Evolutionary conservation across 192 early-diverging fungal species (phyloP).

Genomic region (Podila clonocystis): DNA sequence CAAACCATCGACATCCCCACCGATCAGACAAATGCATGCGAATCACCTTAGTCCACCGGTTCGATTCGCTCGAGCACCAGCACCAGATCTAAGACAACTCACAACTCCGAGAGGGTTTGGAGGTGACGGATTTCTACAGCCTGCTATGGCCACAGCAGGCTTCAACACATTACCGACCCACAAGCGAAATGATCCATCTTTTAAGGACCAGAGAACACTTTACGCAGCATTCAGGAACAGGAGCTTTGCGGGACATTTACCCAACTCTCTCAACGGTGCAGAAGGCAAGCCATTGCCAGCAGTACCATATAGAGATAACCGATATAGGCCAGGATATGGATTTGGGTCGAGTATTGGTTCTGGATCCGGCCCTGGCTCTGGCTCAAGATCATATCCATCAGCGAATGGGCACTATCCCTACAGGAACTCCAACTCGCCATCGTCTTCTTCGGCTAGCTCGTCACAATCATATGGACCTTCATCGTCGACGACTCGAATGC

Average conservation of each 20-base stretch:
- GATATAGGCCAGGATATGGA: neutral
- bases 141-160: neutral
- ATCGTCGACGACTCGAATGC: neutral
- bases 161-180: neutral
- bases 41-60: neutral
- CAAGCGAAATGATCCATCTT: neutral
- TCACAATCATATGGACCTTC: neutral
- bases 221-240: neutral
- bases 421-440: no score
- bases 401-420: no score
- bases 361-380: neutral
- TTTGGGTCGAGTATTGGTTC: neutral
- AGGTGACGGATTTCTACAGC: no score
- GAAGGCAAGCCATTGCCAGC: neutral
- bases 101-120: neutral
- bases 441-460: no score
- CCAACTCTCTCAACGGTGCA: neutral
- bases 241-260: neutral
- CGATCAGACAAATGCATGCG: neutral
- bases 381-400: neutral
- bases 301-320: neutral
- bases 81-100: neutral
- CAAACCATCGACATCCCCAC: neutral
- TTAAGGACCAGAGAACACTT: neutral
- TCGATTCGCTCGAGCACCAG: neutral